These are phyloP conservation scores for Penicillium sp. DNA, from an alignment of 2,329 filamentous ascomycete genomes.

Conservation along the genomic window DNA sequence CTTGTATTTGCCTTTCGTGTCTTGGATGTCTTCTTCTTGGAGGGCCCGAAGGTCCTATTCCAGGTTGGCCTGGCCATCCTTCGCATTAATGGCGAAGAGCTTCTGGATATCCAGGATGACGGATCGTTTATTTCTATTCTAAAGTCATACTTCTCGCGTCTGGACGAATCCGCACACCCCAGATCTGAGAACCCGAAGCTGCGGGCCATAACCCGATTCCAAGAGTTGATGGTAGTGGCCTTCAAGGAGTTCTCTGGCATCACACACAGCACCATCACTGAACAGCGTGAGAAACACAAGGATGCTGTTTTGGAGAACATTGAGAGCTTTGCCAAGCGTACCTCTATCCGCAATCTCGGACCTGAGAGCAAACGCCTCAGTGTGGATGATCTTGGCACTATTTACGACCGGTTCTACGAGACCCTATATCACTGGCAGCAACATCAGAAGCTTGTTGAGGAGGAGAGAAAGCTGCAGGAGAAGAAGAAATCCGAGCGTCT, in stretches of 20 bases:
- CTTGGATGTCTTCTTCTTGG: slow-evolving; percentile 95
- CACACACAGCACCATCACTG: slow-evolving; percentile 86
- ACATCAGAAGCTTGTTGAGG: slow-evolving; percentile 72
- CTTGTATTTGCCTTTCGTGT: slow-evolving; percentile 96
- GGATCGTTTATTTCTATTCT: slow-evolving; percentile 95
- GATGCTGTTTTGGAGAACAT: slow-evolving; percentile 92
- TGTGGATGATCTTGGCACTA: slow-evolving; percentile 77
- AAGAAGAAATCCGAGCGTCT: slow-evolving; percentile 52
- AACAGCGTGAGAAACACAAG: slow-evolving; percentile 88
- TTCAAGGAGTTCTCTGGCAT: slow-evolving; percentile 98
- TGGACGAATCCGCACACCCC: slow-evolving; percentile 94
- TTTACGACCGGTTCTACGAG: slow-evolving; percentile 93
- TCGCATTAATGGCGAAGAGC: slow-evolving; percentile 92
- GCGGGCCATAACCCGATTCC: slow-evolving; percentile 88
- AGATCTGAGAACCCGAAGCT: slow-evolving; percentile 94
- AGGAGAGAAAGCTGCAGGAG: slow-evolving; percentile 65
- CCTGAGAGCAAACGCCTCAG: slow-evolving; percentile 91
- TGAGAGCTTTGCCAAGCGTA: slow-evolving; percentile 94
- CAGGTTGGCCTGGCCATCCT: slow-evolving; percentile 96
- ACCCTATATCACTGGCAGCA: slow-evolving; percentile 90
- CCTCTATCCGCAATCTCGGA: slow-evolving; percentile 90
- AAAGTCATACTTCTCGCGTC: slow-evolving; percentile 86
- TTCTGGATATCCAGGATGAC: slow-evolving; percentile 89
- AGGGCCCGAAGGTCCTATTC: slow-evolving; percentile 95
- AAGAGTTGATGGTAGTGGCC: slow-evolving; percentile 97